These are phyloP conservation scores for Tillandsia fasciculata DNA, from an alignment of 176 grass and related monocot genomes.

Conservation along the genomic window DNA sequence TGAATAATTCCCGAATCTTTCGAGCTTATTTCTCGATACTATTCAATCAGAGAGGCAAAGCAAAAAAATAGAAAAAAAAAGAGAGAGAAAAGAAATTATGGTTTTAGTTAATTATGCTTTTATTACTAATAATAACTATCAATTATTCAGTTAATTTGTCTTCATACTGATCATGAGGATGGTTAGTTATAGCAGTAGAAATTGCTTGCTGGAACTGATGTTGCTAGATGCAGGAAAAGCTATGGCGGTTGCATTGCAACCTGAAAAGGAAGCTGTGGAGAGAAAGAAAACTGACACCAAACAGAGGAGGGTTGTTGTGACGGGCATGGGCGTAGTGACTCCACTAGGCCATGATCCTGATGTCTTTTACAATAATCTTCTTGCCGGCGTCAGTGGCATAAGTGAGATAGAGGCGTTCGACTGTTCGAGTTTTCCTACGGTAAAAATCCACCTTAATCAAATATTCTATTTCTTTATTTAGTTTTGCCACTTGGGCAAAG, in stretches of 20 bases:
- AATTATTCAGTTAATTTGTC: neutral
- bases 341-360: too few relatives aligned
- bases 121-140: neutral
- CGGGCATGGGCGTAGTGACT: too few relatives aligned
- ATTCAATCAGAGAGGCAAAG: too few relatives aligned
- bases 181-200: neutral
- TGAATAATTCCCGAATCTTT: neutral
- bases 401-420: too few relatives aligned
- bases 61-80: neutral
- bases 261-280: conserved; percentile 46
- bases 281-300: conserved; percentile 42
- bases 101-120: neutral
- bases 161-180: neutral
- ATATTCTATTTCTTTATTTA: too few relatives aligned
- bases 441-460: too few relatives aligned
- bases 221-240: conserved; percentile 50
- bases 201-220: neutral
- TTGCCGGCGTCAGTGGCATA: too few relatives aligned
- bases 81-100: neutral
- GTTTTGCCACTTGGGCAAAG: too few relatives aligned
- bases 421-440: too few relatives aligned
- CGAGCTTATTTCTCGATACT: too few relatives aligned
- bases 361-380: too few relatives aligned
- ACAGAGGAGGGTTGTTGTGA: too few relatives aligned
- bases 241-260: conserved; percentile 75